phyloP scores from a whole-genome alignment of 2,329 filamentous ascomycete species.

The Xylaria sp. region DNA sequence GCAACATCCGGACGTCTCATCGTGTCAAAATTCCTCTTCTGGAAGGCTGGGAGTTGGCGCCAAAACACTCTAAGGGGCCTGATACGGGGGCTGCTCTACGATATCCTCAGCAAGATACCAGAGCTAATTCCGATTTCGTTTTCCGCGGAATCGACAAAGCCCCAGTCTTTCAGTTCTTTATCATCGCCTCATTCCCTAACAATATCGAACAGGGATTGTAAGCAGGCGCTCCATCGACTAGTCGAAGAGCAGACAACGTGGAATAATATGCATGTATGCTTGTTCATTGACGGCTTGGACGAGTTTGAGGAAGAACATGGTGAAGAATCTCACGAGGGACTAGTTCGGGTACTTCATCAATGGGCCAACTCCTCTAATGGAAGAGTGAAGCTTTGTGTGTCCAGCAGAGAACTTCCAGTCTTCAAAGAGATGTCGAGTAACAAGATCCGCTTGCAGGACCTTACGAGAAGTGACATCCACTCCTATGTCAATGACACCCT shows the following conservation, averaged over 20 bases:
- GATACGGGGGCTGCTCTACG: slow-evolving; percentile 20
- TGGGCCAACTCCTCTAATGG: slow-evolving; percentile 10
- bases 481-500: slow-evolving; percentile 2
- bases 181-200: slow-evolving; percentile 12
- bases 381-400: slow-evolving; percentile 23
- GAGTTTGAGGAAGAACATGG: slow-evolving; percentile 21
- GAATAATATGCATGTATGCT: slow-evolving; percentile 12
- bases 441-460: slow-evolving; percentile 21
- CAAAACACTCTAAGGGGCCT: slow-evolving; percentile 28
- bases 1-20: slow-evolving; percentile 6
- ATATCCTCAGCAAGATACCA: slow-evolving; percentile 10
- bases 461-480: slow-evolving; percentile 18
- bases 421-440: slow-evolving; percentile 16
- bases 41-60: slow-evolving; percentile 20
- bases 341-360: slow-evolving; percentile 13
- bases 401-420: slow-evolving; percentile 24
- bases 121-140: slow-evolving; percentile 17
- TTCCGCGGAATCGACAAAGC: slow-evolving; percentile 14
- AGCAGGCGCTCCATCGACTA: neutral
- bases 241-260: neutral
- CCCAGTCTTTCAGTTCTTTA: slow-evolving; percentile 16
- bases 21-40: slow-evolving; percentile 23
- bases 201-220: neutral
- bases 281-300: slow-evolving; percentile 26
- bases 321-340: slow-evolving; percentile 3